Base-by-base conservation (phyloP, 768 basidiomycete genomes). In the Podaxis rugospora region DNA sequence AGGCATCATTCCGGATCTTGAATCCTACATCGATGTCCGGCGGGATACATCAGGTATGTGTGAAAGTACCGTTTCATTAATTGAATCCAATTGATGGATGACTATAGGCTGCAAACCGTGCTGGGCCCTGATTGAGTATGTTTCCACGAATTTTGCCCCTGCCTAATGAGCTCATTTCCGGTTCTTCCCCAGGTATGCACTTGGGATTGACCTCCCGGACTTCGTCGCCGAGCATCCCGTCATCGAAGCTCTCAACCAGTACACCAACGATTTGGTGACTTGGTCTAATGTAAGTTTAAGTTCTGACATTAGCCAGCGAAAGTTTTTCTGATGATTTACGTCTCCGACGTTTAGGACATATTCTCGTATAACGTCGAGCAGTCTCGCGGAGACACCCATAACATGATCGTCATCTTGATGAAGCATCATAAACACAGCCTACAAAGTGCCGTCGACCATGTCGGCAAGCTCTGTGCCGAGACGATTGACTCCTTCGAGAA, bases 311-410 rank as follows among this genome's bases (percentile, higher is more conserved):
- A 21, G 40, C 42, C 23, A 10, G 36, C 16, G 27, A 21, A 32
- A 47, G 36, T 32, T 61, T 62, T 46, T 37, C 37, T 52, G 51
- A 42, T 35, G 35, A 18, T 56, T 54, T 51, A 64, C 63, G 47
- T 59, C 58, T 18, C 51, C 13, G 36, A 40, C 49, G 37, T 35
- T 32, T 37, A 89, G 88, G 89, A 90, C 63, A 85, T 90, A 37
- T 86, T 87, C 68, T 90, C 88, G 0, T 91, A 87, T 71, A 89
- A 90, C 62, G 82, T 84, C 47, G 89, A 90, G 67, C 89, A 90
- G 70, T 81, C 87, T 2, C 81, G 84, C 13, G 81, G 80, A 9
- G 85, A 88, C 63, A 85, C 83, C 16, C 85, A 88, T 69, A 90
- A 91, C 69, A 86, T 90, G 80, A 80, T 91, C 57, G 75, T 78